Evolutionary conservation across 768 basidiomycete species (phyloP).

Genomic region (Trametes gibbosa): DNA sequence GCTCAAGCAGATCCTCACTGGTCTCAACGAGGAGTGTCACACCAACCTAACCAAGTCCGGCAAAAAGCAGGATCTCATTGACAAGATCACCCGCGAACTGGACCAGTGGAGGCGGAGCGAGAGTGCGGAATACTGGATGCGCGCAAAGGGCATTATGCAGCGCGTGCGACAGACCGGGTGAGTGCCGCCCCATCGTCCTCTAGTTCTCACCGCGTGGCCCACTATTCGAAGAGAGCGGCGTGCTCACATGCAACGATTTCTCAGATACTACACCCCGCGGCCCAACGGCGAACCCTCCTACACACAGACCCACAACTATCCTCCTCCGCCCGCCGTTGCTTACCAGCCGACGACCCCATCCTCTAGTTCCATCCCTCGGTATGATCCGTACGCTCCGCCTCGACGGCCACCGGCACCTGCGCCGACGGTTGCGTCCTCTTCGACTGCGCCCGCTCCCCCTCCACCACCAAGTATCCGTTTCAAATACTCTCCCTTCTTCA

Average conservation of each 20-base stretch:
- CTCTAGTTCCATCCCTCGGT: slow-evolving; percentile 19
- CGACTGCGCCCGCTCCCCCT: slow-evolving; percentile 24
- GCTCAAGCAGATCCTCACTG: slow-evolving; percentile 77
- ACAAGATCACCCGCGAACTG: slow-evolving; percentile 60
- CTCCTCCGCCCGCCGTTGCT: slow-evolving; percentile 5
- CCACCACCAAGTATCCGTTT: slow-evolving; percentile 57
- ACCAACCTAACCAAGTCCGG: slow-evolving; percentile 70
- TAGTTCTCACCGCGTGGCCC: not conserved
- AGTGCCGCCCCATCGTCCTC: slow-evolving; percentile 35
- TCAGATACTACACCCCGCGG: slow-evolving; percentile 16
- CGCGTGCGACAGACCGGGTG: slow-evolving; percentile 71
- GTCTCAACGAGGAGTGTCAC: slow-evolving; percentile 76
- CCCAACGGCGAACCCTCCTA: slow-evolving; percentile 13
- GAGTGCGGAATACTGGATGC: slow-evolving; percentile 64
- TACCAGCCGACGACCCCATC: slow-evolving; percentile 14
- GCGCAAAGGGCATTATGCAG: slow-evolving; percentile 61
- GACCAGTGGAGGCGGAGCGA: slow-evolving; percentile 58
- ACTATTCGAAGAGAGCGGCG: not conserved
- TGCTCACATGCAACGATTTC: not conserved
- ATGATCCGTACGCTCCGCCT: slow-evolving; percentile 58
- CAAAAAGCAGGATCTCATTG: slow-evolving; percentile 86
- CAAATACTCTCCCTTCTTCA: slow-evolving; percentile 78
- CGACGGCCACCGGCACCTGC: slow-evolving; percentile 36
- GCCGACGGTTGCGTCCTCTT: slow-evolving; percentile 36
- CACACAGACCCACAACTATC: slow-evolving; percentile 1